Evolutionary conservation across 345 rosid species (phyloP).

Genomic region (Sonneratia caseolaris): DNA sequence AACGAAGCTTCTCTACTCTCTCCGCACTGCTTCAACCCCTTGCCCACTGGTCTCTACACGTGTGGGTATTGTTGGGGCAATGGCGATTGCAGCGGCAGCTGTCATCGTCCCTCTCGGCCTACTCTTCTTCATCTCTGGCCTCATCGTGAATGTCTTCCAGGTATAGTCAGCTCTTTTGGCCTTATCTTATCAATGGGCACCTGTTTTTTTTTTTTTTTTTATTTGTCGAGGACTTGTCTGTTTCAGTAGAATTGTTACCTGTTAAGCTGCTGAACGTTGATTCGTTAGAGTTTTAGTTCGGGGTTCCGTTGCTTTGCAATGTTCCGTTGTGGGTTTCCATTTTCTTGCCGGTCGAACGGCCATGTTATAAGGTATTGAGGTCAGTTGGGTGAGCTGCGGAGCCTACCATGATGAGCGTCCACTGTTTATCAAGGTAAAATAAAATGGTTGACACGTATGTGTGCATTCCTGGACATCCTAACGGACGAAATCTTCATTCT

Average conservation of each 20-base stretch:
- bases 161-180: slow-evolving; percentile 20
- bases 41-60: not conserved
- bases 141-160: slow-evolving; percentile 80
- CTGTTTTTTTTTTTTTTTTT: not conserved
- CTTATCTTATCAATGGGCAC: too few relatives aligned
- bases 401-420: not conserved
- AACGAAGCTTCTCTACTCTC: too few relatives aligned
- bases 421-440: not conserved
- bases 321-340: not conserved
- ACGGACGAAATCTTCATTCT: too few relatives aligned
- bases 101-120: slow-evolving; percentile 69
- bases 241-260: not conserved
- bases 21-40: too few relatives aligned
- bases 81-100: slow-evolving; percentile 73
- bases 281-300: not conserved
- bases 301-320: not conserved
- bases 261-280: not conserved
- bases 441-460: too few relatives aligned
- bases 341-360: not conserved
- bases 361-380: not conserved
- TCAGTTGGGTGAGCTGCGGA: not conserved
- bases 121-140: slow-evolving; percentile 82
- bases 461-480: too few relatives aligned
- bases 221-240: not conserved
- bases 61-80: slow-evolving; percentile 11